A percentile compares a stretch with the other conserved stretches of the same genome.
These are phyloP conservation scores for Hygrophorus russula DNA, from an alignment of 768 basidiomycete species.

Conservation along the genomic window DNA sequence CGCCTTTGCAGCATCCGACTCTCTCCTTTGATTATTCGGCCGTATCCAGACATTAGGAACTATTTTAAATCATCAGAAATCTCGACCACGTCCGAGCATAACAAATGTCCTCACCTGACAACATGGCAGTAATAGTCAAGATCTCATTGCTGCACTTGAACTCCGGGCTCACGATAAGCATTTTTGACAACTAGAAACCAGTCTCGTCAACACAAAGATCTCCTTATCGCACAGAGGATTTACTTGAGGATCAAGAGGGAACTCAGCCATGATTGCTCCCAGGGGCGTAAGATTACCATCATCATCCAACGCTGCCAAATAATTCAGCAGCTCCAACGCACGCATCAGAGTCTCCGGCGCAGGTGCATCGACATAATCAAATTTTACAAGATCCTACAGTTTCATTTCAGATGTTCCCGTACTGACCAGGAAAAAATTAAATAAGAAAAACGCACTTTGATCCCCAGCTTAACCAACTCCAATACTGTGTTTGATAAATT, in stretches of 20 bases:
- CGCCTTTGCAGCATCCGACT: slow-evolving; percentile 90
- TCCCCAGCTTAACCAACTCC: slow-evolving; percentile 88
- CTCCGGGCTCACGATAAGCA: slow-evolving; percentile 89
- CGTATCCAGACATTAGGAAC: slow-evolving; percentile 94
- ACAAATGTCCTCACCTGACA: slow-evolving; percentile 55
- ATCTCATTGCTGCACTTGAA: slow-evolving; percentile 96
- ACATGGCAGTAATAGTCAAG: slow-evolving; percentile 90
- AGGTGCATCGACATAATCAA: slow-evolving; percentile 88
- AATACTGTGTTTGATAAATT: slow-evolving; percentile 91
- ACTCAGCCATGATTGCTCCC: slow-evolving; percentile 92
- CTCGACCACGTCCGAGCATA: slow-evolving; percentile 12
- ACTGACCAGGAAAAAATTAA: slow-evolving; percentile 1
- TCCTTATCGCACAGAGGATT: slow-evolving; percentile 8
- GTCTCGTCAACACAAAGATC: neutral
- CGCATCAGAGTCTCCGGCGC: slow-evolving; percentile 97
- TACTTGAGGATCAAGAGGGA: slow-evolving; percentile 96
- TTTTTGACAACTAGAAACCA: slow-evolving; percentile 63
- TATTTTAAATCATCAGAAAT: slow-evolving; percentile 86
- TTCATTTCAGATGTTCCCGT: neutral
- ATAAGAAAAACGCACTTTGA: slow-evolving; percentile 43
- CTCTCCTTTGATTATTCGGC: slow-evolving; percentile 76
- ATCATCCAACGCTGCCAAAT: slow-evolving; percentile 85
- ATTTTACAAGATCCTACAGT: slow-evolving; percentile 65
- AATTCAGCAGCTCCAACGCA: slow-evolving; percentile 89
- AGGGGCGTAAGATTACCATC: slow-evolving; percentile 84